Percentiles rank a stretch among this genome's conserved stretches.
Evolutionary conservation across 2,329 filamentous ascomycete species (phyloP).

Genomic region (Teratosphaeriaceae sp.): DNA sequence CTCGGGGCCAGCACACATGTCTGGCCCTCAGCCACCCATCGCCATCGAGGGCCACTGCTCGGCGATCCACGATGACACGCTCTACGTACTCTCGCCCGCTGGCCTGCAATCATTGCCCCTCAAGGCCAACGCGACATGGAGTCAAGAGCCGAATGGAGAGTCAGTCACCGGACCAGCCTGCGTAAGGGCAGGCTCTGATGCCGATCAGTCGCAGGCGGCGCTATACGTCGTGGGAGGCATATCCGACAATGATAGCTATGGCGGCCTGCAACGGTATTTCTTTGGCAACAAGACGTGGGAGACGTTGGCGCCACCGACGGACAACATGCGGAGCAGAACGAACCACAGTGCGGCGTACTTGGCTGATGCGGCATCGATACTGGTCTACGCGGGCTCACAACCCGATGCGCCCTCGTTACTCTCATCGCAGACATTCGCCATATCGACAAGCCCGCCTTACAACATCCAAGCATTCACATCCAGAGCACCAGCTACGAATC

Average conservation of each 20-base stretch:
- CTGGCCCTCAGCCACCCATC: slow-evolving; percentile 62
- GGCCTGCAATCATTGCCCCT: slow-evolving; percentile 71
- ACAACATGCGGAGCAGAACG: slow-evolving; percentile 60
- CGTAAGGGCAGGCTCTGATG: slow-evolving; percentile 52
- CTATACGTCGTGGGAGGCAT: slow-evolving; percentile 77
- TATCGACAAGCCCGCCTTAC: slow-evolving; percentile 61
- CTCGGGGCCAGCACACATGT: slow-evolving; percentile 46
- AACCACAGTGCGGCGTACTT: slow-evolving; percentile 74
- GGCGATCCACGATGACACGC: slow-evolving; percentile 68
- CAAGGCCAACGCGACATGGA: slow-evolving; percentile 65
- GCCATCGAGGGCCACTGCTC: slow-evolving; percentile 74
- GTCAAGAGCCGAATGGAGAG: slow-evolving; percentile 56
- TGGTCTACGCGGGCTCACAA: slow-evolving; percentile 74
- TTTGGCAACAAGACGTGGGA: slow-evolving; percentile 55
- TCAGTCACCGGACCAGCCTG: slow-evolving; percentile 70
- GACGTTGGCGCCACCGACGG: slow-evolving; percentile 43
- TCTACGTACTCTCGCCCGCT: slow-evolving; percentile 73
- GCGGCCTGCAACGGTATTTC: slow-evolving; percentile 66
- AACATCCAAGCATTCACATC: slow-evolving; percentile 53
- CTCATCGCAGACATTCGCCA: slow-evolving; percentile 69
- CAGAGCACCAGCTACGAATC: slow-evolving; percentile 54
- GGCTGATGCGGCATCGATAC: slow-evolving; percentile 59
- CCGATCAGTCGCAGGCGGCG: slow-evolving; percentile 52
- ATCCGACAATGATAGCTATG: slow-evolving; percentile 52
- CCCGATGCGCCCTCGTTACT: slow-evolving; percentile 47